Evolutionary conservation across 371 early-diverging fungal genomes (phyloP), one percentile per base, ranked within the genome.

Genomic region (Mortierella sp.): DNA sequence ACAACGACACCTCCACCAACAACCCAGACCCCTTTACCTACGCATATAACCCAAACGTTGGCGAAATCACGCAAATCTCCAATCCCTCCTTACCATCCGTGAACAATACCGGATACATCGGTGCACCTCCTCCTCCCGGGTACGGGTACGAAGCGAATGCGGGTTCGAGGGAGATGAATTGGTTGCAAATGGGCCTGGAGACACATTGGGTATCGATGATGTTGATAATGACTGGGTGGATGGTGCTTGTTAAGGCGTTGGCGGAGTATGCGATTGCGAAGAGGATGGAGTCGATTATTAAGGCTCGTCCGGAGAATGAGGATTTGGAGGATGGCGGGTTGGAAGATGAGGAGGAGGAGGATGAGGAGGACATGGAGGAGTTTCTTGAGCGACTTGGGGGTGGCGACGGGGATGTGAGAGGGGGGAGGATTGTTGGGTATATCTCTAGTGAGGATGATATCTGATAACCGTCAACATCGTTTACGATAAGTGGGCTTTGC

Each of bases 181-280:
- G 81, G 84, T 35, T 81, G 1, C 81, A 75, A 21, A 49, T 70
- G 3, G 77, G 77, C 4, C 56, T 76, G 27, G 82, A 81, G 70
- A 76, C n/a, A 43, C 82, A 78, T 21, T 81, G 77, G 76, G 79
- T 77, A 3, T 78, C 82, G 6, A 35, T 85, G 51, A 54, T 91
- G 4, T 73, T 93, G 35, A 93, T 93, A 90, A 79, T 93, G 29
- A 44, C 88, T 11, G 93, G 93, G 16, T 93, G 92, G 92, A 85
- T 91, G 73, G 88, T 93, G 35, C 88, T 93, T 16, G 83, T 91
- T 35, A 88, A 89, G n/a, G 81, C 93, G 12, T 43, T 91, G 24
- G 89, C 89, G 38, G 91, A 91, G 41, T 91, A 90, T 35, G 78
- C 77, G 35, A 75, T 82, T 55, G 91, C 91, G 56, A 87, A 87